A percentile compares a stretch with the other conserved stretches of the same genome.
phyloP scores from a whole-genome alignment of 1,139 yeast species.

The Trichomonascaceae sp. region DNA sequence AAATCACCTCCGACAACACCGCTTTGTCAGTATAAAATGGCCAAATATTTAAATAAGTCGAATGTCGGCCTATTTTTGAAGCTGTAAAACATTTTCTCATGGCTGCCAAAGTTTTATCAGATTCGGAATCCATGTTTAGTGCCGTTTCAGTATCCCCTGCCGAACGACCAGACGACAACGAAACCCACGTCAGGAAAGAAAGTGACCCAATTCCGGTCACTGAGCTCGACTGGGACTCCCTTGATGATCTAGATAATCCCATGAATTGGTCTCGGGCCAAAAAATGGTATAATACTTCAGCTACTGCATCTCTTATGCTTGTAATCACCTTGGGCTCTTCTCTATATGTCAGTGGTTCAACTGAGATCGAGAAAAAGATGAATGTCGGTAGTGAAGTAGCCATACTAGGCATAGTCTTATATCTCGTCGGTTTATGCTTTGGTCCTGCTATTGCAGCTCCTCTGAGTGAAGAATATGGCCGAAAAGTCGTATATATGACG shows the following conservation, averaged over 20 bases:
- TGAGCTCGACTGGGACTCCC: slow-evolving; percentile 30
- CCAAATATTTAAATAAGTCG: no score
- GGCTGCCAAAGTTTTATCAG: no score
- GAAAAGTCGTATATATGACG: slow-evolving; percentile 46
- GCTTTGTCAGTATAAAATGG: no score
- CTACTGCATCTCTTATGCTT: slow-evolving; percentile 29
- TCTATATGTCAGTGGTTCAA: slow-evolving; percentile 29
- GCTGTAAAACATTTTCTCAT: no score
- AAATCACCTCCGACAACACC: no score
- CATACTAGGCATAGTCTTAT: slow-evolving; percentile 52
- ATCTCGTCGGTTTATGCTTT: slow-evolving; percentile 49
- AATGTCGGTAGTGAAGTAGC: slow-evolving; percentile 15
- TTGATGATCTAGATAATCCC: slow-evolving; percentile 41
- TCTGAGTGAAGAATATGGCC: slow-evolving; percentile 47
- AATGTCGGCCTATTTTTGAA: no score
- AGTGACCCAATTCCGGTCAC: neutral
- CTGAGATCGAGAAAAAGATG: slow-evolving; percentile 19
- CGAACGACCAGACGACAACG: no score
- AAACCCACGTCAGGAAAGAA: no score
- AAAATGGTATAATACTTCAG: slow-evolving; percentile 27
- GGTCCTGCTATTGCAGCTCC: slow-evolving; percentile 53
- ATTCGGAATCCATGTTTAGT: no score
- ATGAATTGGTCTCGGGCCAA: slow-evolving; percentile 35
- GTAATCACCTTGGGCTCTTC: slow-evolving; percentile 34
- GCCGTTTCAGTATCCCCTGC: no score